Conservation (phyloP, 1,284 basidiomycete genomes). For the Ceratorhiza oryzae-sativae region DNA sequence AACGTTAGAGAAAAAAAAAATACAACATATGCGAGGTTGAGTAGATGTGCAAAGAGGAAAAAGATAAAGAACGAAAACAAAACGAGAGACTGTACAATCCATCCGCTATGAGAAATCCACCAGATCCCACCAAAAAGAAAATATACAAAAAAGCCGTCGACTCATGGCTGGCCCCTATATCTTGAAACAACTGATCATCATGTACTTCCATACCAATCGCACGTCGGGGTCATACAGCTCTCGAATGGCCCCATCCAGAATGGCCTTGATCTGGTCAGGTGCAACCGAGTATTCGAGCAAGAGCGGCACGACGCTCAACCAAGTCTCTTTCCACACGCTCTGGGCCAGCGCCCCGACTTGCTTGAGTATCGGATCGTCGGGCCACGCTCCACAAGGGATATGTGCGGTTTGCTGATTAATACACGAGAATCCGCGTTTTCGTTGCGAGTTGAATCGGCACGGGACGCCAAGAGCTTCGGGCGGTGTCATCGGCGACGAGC, state of each 20-base stretch:
- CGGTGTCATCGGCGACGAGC: not conserved
- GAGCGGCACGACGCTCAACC: conserved; percentile 17
- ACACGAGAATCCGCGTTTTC: conserved; percentile 9
- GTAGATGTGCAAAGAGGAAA: not conserved
- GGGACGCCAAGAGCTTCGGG: not conserved
- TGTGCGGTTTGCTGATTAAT: not conserved
- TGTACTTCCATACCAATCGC: conserved; percentile 24
- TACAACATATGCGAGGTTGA: not conserved
- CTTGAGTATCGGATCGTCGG: not conserved
- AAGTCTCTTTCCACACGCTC: conserved; percentile 12
- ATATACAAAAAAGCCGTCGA: not conserved
- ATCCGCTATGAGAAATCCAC: not conserved
- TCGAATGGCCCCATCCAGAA: conserved; percentile 11
- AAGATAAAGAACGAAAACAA: not conserved
- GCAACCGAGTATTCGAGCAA: not conserved
- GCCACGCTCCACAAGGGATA: conserved; percentile 13
- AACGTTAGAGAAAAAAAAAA: not conserved
- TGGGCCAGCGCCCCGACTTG: conserved; percentile 17
- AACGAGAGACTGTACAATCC: not conserved
- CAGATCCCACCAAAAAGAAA: not conserved
- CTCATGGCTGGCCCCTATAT: not conserved
- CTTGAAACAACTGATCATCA: conserved; percentile 24
- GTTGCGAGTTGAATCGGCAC: not conserved
- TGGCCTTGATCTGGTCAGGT: not conserved
- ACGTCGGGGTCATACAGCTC: conserved; percentile 25